Conservation (phyloP, 768 basidiomycete genomes). For the Russula earlei region DNA sequence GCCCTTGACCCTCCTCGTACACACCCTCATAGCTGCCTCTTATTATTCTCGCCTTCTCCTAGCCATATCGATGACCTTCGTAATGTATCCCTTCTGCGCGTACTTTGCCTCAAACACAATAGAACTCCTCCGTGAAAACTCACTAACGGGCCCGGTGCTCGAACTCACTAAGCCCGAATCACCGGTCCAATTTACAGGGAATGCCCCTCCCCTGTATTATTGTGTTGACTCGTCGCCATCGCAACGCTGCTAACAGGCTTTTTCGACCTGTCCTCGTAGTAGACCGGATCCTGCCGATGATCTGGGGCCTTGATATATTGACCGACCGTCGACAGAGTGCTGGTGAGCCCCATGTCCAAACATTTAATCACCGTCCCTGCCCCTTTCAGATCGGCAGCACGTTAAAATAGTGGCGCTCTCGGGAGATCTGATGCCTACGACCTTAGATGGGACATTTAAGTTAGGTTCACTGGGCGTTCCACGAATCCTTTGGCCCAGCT, state of each 20-base stretch:
- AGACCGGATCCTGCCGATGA: neutral
- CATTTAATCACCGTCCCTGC: neutral
- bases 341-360: neutral
- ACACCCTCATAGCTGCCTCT: neutral
- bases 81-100: neutral
- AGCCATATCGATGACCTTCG: neutral
- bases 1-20: neutral
- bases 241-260: neutral
- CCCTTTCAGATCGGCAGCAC: neutral
- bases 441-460: too few relatives aligned
- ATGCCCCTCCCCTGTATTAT: too few relatives aligned
- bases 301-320: neutral
- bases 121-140: neutral
- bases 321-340: neutral
- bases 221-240: constrained; percentile 4
- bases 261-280: neutral
- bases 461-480: too few relatives aligned
- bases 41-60: neutral
- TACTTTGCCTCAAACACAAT: neutral
- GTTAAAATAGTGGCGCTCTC: neutral
- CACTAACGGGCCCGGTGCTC: neutral
- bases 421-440: too few relatives aligned
- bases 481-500: too few relatives aligned
- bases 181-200: too few relatives aligned
- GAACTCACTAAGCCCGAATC: neutral